Evolutionary conservation across 108 stramenopile genomes (phyloP), one percentile per base, ranked within the genome.

Genomic region (Cyclostephanos invisitatus): DNA sequence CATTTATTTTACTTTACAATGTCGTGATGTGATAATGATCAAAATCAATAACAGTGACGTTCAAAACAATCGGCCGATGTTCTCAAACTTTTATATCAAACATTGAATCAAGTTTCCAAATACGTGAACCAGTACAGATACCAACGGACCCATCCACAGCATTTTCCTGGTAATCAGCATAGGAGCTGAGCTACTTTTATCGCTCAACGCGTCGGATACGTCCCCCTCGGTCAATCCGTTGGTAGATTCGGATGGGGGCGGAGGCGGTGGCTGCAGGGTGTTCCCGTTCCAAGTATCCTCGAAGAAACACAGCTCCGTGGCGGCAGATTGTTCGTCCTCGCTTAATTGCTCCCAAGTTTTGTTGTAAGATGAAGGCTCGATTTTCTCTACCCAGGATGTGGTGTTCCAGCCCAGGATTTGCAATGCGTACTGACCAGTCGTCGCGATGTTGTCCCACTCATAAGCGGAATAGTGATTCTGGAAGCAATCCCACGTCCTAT

Each of bases 401-500:
- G 66, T 70, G 28, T 29, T 61, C 74, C 70, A 85, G 1, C 84
- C 84, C 27, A 84, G 54, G 29, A 64, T 40, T 32, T 35, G 37
- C 37, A 75, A 54, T 40, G 81, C 66, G 58, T 61, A 58, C 42
- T 55, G 27, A 78, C 50, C 62, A 22, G 80, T 71, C 17, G 56
- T 29, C 28, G 55, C 51, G 32, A 83, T 78, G 9, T 67, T 64
- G 11, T 38, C 28, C 85, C 85, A 86, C 11, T 38, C 20, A 25
- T 77, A 71, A 9, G 36, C 42, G n/a, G 27, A 24, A 61, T 83
- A 86, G 60, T 86, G 85, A 56, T 80, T 83, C 49, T 80, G 79
- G 47, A 80, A 80, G 46, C 85, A 86, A 72, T 86, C 85, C 85
- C 85, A 86, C 0, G 70, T 79, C 25, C 53, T 22, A 24, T 65